These are phyloP conservation scores for Microsporum canis DNA, from an alignment of 2,329 filamentous ascomycete species.

Conservation along the genomic window DNA sequence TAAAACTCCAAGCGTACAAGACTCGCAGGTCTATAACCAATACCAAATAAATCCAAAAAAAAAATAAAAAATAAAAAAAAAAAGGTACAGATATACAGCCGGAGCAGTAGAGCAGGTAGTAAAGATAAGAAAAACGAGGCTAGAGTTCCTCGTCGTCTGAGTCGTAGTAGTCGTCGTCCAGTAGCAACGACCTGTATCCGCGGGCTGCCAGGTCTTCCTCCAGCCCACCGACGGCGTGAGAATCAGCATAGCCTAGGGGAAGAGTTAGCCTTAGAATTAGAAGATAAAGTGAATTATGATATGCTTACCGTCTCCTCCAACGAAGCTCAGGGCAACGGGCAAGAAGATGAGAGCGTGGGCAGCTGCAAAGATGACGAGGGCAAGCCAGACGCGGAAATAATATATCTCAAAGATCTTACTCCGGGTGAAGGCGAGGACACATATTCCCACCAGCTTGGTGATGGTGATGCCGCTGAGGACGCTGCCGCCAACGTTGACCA, in stretches of 20 bases:
- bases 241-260: constrained; percentile 63
- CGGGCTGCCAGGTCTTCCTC: constrained; percentile 78
- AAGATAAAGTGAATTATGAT: neutral
- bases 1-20: neutral
- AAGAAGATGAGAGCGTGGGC: constrained; percentile 83
- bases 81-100: constrained; percentile 6
- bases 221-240: constrained; percentile 74
- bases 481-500: constrained; percentile 87
- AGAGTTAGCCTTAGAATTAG: constrained; percentile 12
- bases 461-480: constrained; percentile 95
- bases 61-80: neutral
- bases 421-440: constrained; percentile 81
- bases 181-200: constrained; percentile 63
- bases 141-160: constrained; percentile 49
- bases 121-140: neutral
- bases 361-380: constrained; percentile 79
- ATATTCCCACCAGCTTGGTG: constrained; percentile 86
- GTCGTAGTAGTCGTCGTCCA: constrained; percentile 65
- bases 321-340: constrained; percentile 74
- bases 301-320: constrained; percentile 61
- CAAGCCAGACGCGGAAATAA: constrained; percentile 94
- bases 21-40: neutral
- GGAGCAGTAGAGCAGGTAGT: neutral
- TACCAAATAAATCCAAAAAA: neutral
- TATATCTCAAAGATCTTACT: constrained; percentile 99